These are phyloP conservation scores for Nothopassalora personata DNA, from an alignment of 2,329 filamentous ascomycete genomes.

Conservation along the genomic window DNA sequence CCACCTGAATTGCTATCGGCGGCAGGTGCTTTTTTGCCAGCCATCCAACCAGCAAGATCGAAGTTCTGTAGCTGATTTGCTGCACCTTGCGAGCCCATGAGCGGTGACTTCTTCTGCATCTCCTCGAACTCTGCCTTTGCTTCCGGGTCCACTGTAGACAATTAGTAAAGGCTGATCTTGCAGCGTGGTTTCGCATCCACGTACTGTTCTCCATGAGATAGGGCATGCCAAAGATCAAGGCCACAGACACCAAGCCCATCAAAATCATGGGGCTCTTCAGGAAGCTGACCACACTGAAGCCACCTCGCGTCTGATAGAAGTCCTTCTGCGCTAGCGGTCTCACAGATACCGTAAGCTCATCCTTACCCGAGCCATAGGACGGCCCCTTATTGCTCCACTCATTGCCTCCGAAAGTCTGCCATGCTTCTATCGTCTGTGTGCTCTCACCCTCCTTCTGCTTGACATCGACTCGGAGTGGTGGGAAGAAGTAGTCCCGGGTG, in stretches of 20 bases:
- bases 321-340: constrained; percentile 59
- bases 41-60: constrained; percentile 64
- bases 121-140: constrained; percentile 88
- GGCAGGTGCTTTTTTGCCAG: constrained; percentile 44
- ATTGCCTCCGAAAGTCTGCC: constrained; percentile 84
- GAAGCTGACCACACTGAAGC: constrained; percentile 63
- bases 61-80: constrained; percentile 57
- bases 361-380: constrained; percentile 42
- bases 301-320: constrained; percentile 70
- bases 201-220: constrained; percentile 93
- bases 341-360: constrained; percentile 54
- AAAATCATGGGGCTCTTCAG: constrained; percentile 97
- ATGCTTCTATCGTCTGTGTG: constrained; percentile 54
- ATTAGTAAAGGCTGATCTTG: constrained; percentile 11
- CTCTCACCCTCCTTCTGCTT: constrained; percentile 34
- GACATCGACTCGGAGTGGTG: constrained; percentile 75
- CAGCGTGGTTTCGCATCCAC: constrained; percentile 34
- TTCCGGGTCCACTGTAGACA: constrained; percentile 84
- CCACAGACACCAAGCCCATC: constrained; percentile 77
- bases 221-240: constrained; percentile 84
- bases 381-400: constrained; percentile 85
- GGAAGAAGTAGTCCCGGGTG: constrained; percentile 68
- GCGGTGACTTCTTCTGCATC: constrained; percentile 70
- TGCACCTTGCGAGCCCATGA: constrained; percentile 40
- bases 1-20: constrained; percentile 10